Evolutionary conservation across 345 rosid species (phyloP).

Genomic region (Fremontodendron californicum): DNA sequence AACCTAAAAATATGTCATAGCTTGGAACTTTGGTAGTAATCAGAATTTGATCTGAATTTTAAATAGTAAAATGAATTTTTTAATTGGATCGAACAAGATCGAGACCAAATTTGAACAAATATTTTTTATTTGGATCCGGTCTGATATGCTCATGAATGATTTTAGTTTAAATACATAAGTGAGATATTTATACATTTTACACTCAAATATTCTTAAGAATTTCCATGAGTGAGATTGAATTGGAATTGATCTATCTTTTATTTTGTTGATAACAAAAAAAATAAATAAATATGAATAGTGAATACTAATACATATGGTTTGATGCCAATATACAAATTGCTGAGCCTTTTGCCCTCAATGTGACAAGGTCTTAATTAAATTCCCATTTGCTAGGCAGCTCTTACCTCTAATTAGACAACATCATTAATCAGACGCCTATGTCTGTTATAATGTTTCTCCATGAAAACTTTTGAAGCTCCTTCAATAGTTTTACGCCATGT

Average conservation of each 20-base stretch:
- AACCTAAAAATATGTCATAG: not conserved
- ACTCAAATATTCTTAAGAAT: not conserved
- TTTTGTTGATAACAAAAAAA: not conserved
- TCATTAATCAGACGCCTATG: slow-evolving; percentile 78
- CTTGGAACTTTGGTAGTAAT: too few species aligned
- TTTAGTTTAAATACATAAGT: too few species aligned
- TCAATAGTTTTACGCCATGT: slow-evolving; percentile 85
- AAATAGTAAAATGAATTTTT: too few species aligned
- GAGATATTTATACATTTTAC: too few species aligned
- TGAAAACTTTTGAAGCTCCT: slow-evolving; percentile 69
- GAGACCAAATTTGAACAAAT: too few species aligned
- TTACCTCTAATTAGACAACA: slow-evolving; percentile 23
- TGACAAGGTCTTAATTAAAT: not conserved
- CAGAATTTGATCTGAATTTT: too few species aligned
- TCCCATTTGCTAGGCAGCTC: too few species aligned
- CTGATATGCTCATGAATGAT: too few species aligned
- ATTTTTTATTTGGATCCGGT: too few species aligned
- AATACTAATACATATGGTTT: not conserved
- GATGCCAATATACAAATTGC: not conserved
- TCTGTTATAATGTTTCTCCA: slow-evolving; percentile 74
- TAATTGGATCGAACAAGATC: too few species aligned
- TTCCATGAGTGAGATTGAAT: not conserved
- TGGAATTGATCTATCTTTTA: not conserved
- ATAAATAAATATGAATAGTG: not conserved
- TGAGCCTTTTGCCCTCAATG: not conserved